Evolutionary conservation across 2,329 filamentous ascomycete species (phyloP), one percentile per base, ranked within the genome.

Genomic region (Cladophialophora immunda): DNA sequence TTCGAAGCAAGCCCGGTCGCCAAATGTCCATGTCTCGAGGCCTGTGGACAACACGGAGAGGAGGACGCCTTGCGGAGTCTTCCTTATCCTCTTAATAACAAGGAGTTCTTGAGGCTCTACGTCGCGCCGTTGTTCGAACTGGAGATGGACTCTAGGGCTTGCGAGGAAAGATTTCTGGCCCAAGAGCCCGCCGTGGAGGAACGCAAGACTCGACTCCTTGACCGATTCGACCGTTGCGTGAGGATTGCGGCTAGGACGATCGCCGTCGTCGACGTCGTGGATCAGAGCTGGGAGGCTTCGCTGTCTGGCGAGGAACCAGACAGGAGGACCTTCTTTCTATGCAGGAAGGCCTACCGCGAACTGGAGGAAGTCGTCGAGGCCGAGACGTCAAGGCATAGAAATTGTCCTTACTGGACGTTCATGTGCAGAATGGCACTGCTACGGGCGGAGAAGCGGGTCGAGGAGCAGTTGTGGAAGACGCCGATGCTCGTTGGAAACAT

Each of bases 11-110:
- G 25, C 6, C 25, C 38, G 4, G 38, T 41, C 38, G n/a, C 6
- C 4, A n/a, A 17, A 41, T 41, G 15, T 17, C 38, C 38, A 17
- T 17, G 17, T 41, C 38, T 41, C 17, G 38, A 41, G 38, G 38
- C 38, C 17, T 6, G 17, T 41, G 38, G 17, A n/a, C n/a, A n/a
- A n/a, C 38, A n/a, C 17, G 38, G 38, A 41, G 17, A n/a, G 17
- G 38, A n/a, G 1, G 13, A 34, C 8, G 32, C 58, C 7, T 3
- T 36, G 2, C 7, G 19, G 19, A 47, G 5, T 2, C n/a, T 58
- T 25, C 61, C 61, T 13, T 50, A 50, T 29, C 61, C 61, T n/a
- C 29, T 63, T 2, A 15, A 30, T 19, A 29, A 63, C 19, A 27
- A 9, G 9, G 27, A n/a, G 5, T 58, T 63, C 53, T 29, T 50